These are phyloP conservation scores for Wickerhamomyces ciferrii DNA, from an alignment of 805 yeast genomes.

Conservation along the genomic window DNA sequence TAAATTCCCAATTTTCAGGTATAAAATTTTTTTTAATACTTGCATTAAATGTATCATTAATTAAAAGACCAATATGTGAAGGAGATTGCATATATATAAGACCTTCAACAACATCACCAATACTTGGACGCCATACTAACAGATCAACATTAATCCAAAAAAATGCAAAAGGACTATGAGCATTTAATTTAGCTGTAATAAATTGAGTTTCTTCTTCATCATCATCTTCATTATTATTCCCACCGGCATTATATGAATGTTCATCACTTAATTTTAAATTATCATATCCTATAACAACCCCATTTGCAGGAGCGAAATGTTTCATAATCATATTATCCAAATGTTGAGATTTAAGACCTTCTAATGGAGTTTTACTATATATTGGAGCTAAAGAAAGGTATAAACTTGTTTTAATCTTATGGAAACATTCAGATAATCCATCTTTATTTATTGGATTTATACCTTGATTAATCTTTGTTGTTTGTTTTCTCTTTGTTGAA, in stretches of 20 bases:
- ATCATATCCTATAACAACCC: slow-evolving; percentile 79
- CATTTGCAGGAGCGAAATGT: slow-evolving; percentile 64
- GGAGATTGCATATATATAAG: slow-evolving; percentile 89
- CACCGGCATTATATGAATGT: slow-evolving; percentile 25
- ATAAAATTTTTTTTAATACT: slow-evolving; percentile 80
- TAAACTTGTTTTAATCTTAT: slow-evolving; percentile 50
- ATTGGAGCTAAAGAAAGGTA: slow-evolving; percentile 89
- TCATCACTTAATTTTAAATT: slow-evolving; percentile 51
- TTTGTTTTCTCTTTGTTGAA: slow-evolving; percentile 5
- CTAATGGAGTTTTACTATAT: slow-evolving; percentile 59
- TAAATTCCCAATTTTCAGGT: slow-evolving; percentile 83
- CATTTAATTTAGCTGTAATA: slow-evolving; percentile 56
- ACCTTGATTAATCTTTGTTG: slow-evolving; percentile 15
- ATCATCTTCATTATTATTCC: slow-evolving; percentile 32
- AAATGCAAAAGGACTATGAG: slow-evolving; percentile 83
- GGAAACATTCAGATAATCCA: slow-evolving; percentile 67
- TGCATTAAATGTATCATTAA: slow-evolving; percentile 94
- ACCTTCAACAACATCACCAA: slow-evolving; percentile 87
- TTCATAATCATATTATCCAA: slow-evolving; percentile 87
- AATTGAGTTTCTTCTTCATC: slow-evolving; percentile 33
- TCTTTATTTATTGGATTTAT: slow-evolving; percentile 33
- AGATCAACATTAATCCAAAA: slow-evolving; percentile 83
- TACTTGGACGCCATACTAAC: slow-evolving; percentile 83
- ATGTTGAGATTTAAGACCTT: slow-evolving; percentile 84
- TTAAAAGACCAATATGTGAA: slow-evolving; percentile 85